These are phyloP conservation scores for Neonectria neomacrospora DNA, from an alignment of 2,329 filamentous ascomycete genomes.

Conservation along the genomic window DNA sequence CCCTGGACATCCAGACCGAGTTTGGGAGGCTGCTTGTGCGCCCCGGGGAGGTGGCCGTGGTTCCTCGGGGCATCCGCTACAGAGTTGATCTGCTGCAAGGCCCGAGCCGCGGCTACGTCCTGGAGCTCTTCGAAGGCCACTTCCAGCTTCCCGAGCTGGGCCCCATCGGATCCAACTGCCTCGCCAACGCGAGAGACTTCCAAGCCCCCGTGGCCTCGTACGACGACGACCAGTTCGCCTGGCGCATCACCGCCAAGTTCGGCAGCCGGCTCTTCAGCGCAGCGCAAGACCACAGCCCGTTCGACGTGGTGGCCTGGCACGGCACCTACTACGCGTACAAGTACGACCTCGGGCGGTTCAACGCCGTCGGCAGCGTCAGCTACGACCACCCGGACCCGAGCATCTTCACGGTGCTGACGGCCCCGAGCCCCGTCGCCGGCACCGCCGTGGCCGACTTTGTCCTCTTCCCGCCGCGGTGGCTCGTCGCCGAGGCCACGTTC, in stretches of 20 bases:
- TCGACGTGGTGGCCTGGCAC: constrained; percentile 84
- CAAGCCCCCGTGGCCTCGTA: constrained; percentile 77
- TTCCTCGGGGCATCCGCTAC: constrained; percentile 80
- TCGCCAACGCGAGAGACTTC: constrained; percentile 82
- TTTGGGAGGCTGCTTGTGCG: constrained; percentile 79
- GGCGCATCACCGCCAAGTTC: constrained; percentile 70
- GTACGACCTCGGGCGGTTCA: constrained; percentile 83
- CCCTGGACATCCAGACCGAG: constrained; percentile 81
- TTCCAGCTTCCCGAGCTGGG: constrained; percentile 78
- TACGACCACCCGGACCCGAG: constrained; percentile 83
- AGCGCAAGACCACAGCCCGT: constrained; percentile 75
- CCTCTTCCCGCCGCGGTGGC: constrained; percentile 78
- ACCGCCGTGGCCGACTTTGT: constrained; percentile 78
- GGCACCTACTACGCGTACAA: constrained; percentile 85
- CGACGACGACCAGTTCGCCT: constrained; percentile 76
- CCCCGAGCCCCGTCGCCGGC: constrained; percentile 68
- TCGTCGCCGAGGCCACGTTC: constrained; percentile 76
- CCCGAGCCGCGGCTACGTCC: constrained; percentile 76
- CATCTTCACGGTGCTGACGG: constrained; percentile 79
- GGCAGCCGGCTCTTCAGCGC: constrained; percentile 74
- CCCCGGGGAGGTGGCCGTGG: constrained; percentile 80
- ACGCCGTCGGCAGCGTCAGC: constrained; percentile 76
- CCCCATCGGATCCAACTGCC: constrained; percentile 77
- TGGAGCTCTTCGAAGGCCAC: constrained; percentile 79
- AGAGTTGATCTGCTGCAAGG: constrained; percentile 73